phyloP scores from a whole-genome alignment of 208 protist genomes.

The Trypanosomatidae sp. region DNA sequence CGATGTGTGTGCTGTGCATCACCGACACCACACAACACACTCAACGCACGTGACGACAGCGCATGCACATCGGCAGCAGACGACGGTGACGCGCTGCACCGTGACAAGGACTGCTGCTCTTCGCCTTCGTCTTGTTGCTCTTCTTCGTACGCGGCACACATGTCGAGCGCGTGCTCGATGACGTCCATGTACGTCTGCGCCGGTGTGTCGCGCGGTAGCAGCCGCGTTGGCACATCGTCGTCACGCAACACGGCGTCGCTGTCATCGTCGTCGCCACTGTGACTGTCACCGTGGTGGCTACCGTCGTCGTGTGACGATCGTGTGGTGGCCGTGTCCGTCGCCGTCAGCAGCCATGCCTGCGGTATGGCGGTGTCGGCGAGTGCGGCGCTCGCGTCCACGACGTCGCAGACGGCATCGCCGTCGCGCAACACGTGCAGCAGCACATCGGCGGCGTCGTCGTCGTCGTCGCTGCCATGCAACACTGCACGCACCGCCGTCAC shows the following conservation, averaged over 20 bases:
- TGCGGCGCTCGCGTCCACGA: conserved; percentile 33
- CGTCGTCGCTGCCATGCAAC: too few species aligned
- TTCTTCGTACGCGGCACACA: not conserved
- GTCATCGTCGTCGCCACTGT: conserved; percentile 2
- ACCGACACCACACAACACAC: too few species aligned
- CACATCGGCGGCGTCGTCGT: too few species aligned
- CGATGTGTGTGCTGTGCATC: too few species aligned
- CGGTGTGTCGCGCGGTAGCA: conserved; percentile 47
- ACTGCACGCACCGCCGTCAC: too few species aligned
- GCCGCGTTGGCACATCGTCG: conserved; percentile 9
- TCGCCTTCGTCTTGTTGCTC: not conserved
- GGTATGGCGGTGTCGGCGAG: conserved; percentile 12
- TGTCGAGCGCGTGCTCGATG: not conserved
- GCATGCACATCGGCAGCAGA: too few species aligned
- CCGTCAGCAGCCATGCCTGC: conserved; percentile 38
- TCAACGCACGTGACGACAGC: too few species aligned
- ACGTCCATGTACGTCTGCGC: conserved; percentile 49
- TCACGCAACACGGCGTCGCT: conserved; percentile 1
- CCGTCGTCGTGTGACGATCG: not conserved
- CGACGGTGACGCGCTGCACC: too few species aligned
- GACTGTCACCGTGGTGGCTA: not conserved
- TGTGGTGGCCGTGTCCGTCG: not conserved
- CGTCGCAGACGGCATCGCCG: conserved; percentile 52
- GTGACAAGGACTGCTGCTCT: not conserved
- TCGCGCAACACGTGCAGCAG: conserved; percentile 60